Evolutionary conservation across 768 basidiomycete genomes (phyloP).

Genomic region (Amanita exitialis): DNA sequence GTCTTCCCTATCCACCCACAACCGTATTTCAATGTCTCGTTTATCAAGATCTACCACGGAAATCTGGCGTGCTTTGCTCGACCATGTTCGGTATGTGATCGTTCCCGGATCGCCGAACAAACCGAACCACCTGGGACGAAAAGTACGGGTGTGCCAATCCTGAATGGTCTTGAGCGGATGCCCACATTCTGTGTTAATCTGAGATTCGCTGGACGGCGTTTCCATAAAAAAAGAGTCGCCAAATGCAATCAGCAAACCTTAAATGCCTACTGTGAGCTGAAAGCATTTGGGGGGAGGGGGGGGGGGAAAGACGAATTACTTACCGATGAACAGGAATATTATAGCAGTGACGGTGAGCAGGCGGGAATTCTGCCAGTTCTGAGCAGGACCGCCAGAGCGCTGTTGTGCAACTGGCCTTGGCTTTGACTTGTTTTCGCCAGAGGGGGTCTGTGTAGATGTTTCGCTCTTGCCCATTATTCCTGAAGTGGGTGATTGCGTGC

Average conservation of each 20-base stretch:
- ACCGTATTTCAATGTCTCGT: background rate
- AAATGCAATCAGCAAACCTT: background rate
- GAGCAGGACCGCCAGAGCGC: background rate
- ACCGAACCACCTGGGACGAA: conserved; percentile 2
- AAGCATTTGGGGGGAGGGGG: too few relatives aligned
- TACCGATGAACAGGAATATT: background rate
- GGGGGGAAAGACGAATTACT: background rate
- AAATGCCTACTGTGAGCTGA: background rate
- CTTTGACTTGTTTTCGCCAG: background rate
- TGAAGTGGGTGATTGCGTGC: background rate
- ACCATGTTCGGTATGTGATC: background rate
- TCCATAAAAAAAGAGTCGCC: background rate
- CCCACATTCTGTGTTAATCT: background rate
- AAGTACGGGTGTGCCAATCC: background rate
- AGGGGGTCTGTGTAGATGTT: background rate
- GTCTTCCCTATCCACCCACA: background rate
- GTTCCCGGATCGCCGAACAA: background rate
- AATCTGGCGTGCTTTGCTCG: background rate
- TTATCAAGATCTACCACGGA: conserved; percentile 4
- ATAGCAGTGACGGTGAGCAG: background rate
- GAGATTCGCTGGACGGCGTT: background rate
- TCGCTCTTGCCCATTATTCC: background rate
- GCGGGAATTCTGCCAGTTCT: background rate
- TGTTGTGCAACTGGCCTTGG: too few relatives aligned
- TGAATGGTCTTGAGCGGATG: background rate